phyloP scores from a whole-genome alignment of 2,329 filamentous ascomycete species.

The Calycina marina region DNA sequence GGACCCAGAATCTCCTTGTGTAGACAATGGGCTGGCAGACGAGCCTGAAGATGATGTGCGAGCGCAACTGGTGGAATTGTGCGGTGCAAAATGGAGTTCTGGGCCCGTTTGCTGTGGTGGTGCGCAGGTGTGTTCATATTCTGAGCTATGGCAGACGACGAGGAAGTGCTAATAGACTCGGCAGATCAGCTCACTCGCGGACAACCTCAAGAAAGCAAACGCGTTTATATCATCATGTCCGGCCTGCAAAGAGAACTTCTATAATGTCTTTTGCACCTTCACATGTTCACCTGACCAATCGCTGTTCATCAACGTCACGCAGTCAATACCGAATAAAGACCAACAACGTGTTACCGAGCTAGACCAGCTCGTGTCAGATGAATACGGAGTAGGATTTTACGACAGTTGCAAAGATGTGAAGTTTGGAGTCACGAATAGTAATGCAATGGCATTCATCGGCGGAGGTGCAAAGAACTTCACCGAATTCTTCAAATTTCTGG shows the following conservation, averaged over 20 bases:
- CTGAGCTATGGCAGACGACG: no score
- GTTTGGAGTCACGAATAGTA: conserved; percentile 84
- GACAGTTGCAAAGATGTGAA: conserved; percentile 99
- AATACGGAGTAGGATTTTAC: conserved; percentile 80
- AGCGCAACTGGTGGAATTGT: conserved; percentile 68
- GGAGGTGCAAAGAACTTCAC: conserved; percentile 86
- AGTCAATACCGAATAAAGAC: conserved; percentile 45
- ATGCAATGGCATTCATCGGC: conserved; percentile 90
- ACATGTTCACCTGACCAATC: conserved; percentile 97
- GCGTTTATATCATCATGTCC: conserved; percentile 86
- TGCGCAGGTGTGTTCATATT: conserved; percentile 46
- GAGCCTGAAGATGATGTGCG: conserved; percentile 59
- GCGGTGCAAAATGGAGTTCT: conserved; percentile 73
- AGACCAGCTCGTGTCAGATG: conserved; percentile 73
- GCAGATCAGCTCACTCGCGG: conserved; percentile 64
- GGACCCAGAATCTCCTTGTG: conserved; percentile 76
- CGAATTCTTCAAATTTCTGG: conserved; percentile 78
- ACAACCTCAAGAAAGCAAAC: conserved; percentile 75
- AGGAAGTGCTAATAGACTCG: neutral
- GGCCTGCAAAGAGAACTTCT: conserved; percentile 97
- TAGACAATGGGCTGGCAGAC: conserved; percentile 73
- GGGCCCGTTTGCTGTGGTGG: conserved; percentile 73
- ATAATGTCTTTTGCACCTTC: conserved; percentile 94
- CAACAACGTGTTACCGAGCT: conserved; percentile 64
- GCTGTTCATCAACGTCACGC: conserved; percentile 83